Evolutionary conservation across 768 basidiomycete species (phyloP).

Genomic region (Lyophyllum shimeji): DNA sequence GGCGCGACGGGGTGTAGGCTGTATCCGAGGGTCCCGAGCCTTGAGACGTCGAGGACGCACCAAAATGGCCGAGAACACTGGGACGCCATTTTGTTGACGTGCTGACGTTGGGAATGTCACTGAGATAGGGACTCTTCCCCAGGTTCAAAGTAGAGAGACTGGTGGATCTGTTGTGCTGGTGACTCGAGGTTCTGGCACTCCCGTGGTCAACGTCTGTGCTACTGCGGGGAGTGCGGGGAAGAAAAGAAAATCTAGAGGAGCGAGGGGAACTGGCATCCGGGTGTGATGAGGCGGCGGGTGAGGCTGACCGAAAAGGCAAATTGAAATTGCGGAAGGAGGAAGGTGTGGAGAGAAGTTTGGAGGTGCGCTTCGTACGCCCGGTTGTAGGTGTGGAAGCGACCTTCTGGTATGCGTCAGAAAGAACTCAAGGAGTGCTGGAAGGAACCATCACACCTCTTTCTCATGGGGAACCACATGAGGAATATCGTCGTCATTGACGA

Average conservation of each 20-base stretch:
- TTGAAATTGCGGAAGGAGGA: constrained; percentile 42
- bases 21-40: constrained; percentile 42
- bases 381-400: constrained; percentile 32
- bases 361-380: constrained; percentile 31
- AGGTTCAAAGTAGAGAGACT: constrained; percentile 46
- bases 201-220: constrained; percentile 27
- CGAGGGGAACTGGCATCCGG: constrained; percentile 33
- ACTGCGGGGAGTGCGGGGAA: constrained; percentile 37
- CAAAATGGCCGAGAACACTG: constrained; percentile 64
- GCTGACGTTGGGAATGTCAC: constrained; percentile 14
- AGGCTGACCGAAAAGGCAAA: constrained; percentile 43
- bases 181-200: constrained; percentile 21
- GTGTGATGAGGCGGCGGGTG: constrained; percentile 33
- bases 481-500: constrained; percentile 52
- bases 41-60: constrained; percentile 46
- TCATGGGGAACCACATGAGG: constrained; percentile 27
- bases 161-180: constrained; percentile 46
- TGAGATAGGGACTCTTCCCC: neutral
- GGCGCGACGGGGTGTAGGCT: constrained; percentile 44
- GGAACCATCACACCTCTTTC: constrained; percentile 12
- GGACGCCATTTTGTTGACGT: constrained; percentile 57
- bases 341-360: constrained; percentile 35
- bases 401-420: constrained; percentile 20
- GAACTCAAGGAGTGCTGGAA: neutral
- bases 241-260: constrained; percentile 45